These are phyloP conservation scores for Pestalotiopsis fici DNA, from an alignment of 2,329 filamentous ascomycete genomes.

Conservation along the genomic window DNA sequence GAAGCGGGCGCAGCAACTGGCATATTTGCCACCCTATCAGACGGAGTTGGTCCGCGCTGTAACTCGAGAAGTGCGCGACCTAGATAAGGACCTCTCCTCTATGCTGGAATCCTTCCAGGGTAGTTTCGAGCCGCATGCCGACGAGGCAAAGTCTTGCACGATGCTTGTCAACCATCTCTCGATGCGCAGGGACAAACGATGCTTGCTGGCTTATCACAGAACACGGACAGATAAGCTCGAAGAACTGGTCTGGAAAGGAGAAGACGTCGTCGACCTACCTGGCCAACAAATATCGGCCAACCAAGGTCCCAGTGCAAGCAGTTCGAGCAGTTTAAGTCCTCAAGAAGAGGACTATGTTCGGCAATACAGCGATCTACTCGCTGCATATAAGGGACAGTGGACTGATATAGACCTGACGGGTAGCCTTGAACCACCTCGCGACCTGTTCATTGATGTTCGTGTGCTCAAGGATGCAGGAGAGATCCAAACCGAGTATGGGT, in stretches of 20 bases:
- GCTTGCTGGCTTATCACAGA: conserved; percentile 89
- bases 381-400: conserved; percentile 98
- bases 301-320: conserved; percentile 46
- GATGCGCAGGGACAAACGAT: conserved; percentile 95
- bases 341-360: conserved; percentile 97
- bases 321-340: conserved; percentile 80
- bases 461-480: conserved; percentile 96
- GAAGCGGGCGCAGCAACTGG: conserved; percentile 86
- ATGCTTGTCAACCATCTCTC: conserved; percentile 91
- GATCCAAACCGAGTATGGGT: conserved; percentile 99
- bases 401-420: conserved; percentile 96
- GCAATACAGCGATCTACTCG: conserved; percentile 86
- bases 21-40: conserved; percentile 87
- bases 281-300: conserved; percentile 51
- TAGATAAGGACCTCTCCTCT: conserved; percentile 81
- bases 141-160: conserved; percentile 83
- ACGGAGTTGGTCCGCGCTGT: conserved; percentile 86
- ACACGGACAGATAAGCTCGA: conserved; percentile 90
- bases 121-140: conserved; percentile 79
- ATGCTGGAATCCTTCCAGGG: conserved; percentile 82
- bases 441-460: conserved; percentile 94
- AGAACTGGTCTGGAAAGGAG: conserved; percentile 88
- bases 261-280: conserved; percentile 75
- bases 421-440: conserved; percentile 87
- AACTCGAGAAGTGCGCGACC: conserved; percentile 87